These are phyloP conservation scores for Tuber borchii DNA, from an alignment of 495 filamentous ascomycete genomes.

Conservation along the genomic window DNA sequence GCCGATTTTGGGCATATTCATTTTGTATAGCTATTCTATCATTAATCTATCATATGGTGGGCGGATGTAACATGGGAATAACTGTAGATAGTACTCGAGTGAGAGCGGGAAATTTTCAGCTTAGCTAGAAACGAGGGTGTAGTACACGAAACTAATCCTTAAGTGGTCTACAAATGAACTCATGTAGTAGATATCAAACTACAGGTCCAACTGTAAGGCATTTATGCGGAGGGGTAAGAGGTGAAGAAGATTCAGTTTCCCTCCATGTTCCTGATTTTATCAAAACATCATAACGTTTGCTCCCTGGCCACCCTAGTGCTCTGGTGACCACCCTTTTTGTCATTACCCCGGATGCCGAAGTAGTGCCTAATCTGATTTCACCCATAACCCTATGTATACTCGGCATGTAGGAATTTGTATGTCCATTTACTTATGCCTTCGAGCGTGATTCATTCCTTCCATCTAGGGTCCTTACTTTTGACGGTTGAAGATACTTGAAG, in stretches of 20 bases:
- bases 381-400: too few relatives aligned
- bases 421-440: too few relatives aligned
- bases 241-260: not conserved
- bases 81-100: not conserved
- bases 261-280: too few relatives aligned
- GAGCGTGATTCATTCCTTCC: too few relatives aligned
- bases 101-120: not conserved
- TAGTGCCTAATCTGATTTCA: too few relatives aligned
- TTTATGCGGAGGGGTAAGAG: not conserved
- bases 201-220: not conserved
- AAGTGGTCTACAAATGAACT: not conserved
- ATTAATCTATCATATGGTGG: too few relatives aligned
- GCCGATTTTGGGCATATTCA: not conserved
- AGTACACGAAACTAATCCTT: not conserved
- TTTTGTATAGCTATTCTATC: not conserved
- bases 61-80: not conserved
- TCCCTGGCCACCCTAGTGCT: not conserved
- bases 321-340: too few relatives aligned
- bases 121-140: not conserved
- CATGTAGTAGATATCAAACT: not conserved
- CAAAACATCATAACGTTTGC: not conserved
- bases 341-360: too few relatives aligned
- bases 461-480: too few relatives aligned
- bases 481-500: too few relatives aligned
- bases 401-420: too few relatives aligned